Evolutionary conservation across 768 basidiomycete genomes (phyloP).

Genomic region (Pisolithus marmoratus): DNA sequence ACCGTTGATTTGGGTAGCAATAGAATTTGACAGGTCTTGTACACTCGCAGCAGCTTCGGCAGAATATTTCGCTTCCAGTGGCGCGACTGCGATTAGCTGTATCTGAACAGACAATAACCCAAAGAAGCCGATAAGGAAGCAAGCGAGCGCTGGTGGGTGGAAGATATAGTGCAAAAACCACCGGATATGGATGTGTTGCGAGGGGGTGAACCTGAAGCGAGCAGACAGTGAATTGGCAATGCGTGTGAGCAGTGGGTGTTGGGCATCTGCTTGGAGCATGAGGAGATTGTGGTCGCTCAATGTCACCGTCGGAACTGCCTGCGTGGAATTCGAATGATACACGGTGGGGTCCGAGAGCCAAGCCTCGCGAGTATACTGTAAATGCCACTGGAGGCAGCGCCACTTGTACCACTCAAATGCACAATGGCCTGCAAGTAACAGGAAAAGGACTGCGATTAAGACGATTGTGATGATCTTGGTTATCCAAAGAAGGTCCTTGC

Average conservation of each 20-base stretch:
- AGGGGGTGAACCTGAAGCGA: conserved; percentile 49
- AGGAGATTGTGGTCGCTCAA: conserved; percentile 75
- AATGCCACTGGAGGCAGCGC: conserved; percentile 59
- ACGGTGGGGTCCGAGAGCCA: conserved; percentile 72
- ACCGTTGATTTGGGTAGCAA: conserved; percentile 70
- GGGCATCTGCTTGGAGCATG: conserved; percentile 59
- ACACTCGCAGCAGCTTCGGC: conserved; percentile 55
- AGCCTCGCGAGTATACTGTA: conserved; percentile 67
- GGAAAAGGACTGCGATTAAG: conserved; percentile 61
- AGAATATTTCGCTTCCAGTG: conserved; percentile 66
- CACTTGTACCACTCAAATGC: conserved; percentile 88
- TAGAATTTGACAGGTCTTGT: conserved; percentile 61
- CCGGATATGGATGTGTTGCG: conserved; percentile 62
- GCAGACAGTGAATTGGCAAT: conserved; percentile 51
- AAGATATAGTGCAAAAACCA: conserved; percentile 94
- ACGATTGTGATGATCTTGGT: conserved; percentile 77
- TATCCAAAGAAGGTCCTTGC: conserved; percentile 69
- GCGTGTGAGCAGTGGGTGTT: conserved; percentile 70
- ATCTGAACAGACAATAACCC: conserved; percentile 83
- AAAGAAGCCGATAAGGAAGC: conserved; percentile 89
- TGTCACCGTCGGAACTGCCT: conserved; percentile 43
- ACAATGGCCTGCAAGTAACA: conserved; percentile 70
- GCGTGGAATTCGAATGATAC: conserved; percentile 30
- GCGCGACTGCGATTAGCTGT: conserved; percentile 75
- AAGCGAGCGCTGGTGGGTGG: conserved; percentile 84